Evolutionary conservation across 1,284 basidiomycete genomes (phyloP), one percentile per base, ranked within the genome.

Genomic region (Apiotrichum akiyoshidainum): DNA sequence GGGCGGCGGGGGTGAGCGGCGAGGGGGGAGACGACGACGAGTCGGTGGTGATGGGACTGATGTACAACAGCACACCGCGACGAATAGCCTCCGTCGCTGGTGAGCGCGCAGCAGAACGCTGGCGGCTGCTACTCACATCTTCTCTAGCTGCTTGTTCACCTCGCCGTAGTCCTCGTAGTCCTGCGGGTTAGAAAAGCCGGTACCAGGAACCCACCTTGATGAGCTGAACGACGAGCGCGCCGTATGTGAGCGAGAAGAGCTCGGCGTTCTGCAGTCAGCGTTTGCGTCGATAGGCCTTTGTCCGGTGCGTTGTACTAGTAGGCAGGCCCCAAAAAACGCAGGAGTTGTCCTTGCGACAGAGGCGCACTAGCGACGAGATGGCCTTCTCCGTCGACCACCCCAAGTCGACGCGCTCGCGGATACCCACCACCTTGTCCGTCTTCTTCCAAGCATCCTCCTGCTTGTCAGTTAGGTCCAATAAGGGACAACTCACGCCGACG

Each of bases 141-240:
- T 84, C 58, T 85, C 84, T 14, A 86, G 77, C 69, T 85, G 84
- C 67, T 81, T 81, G 79, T 86, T 86, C 56, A 85, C 84, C 76
- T 95, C 91, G 16, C 82, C 82, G 69, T 97, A 99, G 80, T 99
- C 94, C 74, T 99, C 95, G 72, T 98, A 99, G 78, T 99, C 96
- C 76, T 73, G 42, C 14, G 16, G 10, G 34, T 46, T 44, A 58
- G 55, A 45, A 9, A 11, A 48, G 19, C 1, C 17, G 37, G 21
- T 10, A 31, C 6, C 16, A 44, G 12, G 7, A 57, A 31, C 66
- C 16, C 46, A 71, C 72, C 63, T 98, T 95, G 68, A 99, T 92
- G 62, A 99, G 85, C 80, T 99, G 96, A 40, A 98, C 92, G 52
- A 99, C 96, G 49, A 99, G 84, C 17, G 94, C 92, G 53, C 96